Base-by-base conservation (phyloP, 306 rosid species). In the Vigna radiata region DNA sequence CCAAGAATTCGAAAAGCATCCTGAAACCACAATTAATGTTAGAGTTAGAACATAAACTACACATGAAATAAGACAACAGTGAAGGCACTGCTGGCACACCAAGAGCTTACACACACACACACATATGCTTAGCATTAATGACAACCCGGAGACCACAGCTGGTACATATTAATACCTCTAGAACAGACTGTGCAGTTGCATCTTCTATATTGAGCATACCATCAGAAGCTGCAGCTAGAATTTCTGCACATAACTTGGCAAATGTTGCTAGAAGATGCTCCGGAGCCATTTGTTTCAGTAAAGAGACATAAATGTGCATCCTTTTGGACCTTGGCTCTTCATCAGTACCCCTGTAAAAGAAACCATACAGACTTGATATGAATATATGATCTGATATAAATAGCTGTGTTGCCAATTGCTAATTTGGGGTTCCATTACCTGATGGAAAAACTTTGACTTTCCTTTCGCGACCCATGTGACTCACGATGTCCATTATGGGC, bases 241-340 rank as follows among this genome's bases (percentile, higher is more conserved):
- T 89, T 85, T 92, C 98, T 2, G 95, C 90, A 61, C 97, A 90
- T 83, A 94, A 64, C 91, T 91, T 94, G 66, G 97, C 97, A 85
- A 92, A 92, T 70, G 93, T 90, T 17, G 97, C 96, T 73, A 94
- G 81, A 78, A 91, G 96, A 81, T 94, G 97, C 87, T 92, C 98
- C 1, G 98, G 97, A 77, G 91, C 91, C 98, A 94, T 91, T 89
- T 90, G 96, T 85, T 92, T 91, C 43, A 94, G 90, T 80, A 94
- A 82, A 82, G 95, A 90, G 82, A 89, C 89, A 85, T 94, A 92
- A 52, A 92, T 88, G 56, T 89, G 91, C 96, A 92, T 91, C 79
- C 98, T 90, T 88, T 79, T 90, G 29, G 90, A 88, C 90, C 95
- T 91, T 37, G 90, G 84, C 41, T 50, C 76, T 82, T 89, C 97